A percentile compares a stretch with the other conserved stretches of the same genome.
Evolutionary conservation across 2,329 filamentous ascomycete genomes (phyloP).

Genomic region (Xylariaceae sp.): DNA sequence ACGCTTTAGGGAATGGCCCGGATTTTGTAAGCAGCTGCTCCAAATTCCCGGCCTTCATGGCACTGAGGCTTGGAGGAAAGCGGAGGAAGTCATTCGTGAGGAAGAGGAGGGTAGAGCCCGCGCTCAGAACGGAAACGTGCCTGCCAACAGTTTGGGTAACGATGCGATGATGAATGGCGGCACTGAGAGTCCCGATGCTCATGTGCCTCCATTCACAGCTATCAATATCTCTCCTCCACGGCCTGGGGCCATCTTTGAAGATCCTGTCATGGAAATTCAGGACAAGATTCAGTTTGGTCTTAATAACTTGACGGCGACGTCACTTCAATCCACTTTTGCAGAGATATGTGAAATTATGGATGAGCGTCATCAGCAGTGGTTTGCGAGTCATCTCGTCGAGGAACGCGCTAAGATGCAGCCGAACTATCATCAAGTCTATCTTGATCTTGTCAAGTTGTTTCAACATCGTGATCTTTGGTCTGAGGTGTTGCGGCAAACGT

Average conservation of each 20-base stretch:
- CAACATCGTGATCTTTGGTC: slow-evolving; percentile 73
- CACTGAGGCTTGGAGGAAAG: slow-evolving; percentile 78
- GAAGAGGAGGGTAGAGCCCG: slow-evolving; percentile 56
- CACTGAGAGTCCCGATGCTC: slow-evolving; percentile 61
- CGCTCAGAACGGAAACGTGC: slow-evolving; percentile 48
- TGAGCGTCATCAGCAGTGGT: slow-evolving; percentile 87
- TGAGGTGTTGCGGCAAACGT: slow-evolving; percentile 90
- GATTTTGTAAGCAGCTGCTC: slow-evolving; percentile 79
- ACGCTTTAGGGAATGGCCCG: slow-evolving; percentile 89
- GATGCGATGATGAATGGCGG: slow-evolving; percentile 65
- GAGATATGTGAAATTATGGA: slow-evolving; percentile 76
- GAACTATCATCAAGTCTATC: slow-evolving; percentile 90
- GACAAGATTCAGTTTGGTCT: slow-evolving; percentile 93
- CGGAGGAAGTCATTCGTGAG: slow-evolving; percentile 71
- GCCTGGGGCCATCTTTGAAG: slow-evolving; percentile 62
- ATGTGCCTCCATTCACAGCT: slow-evolving; percentile 67
- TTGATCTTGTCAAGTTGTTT: slow-evolving; percentile 81
- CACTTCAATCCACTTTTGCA: slow-evolving; percentile 74
- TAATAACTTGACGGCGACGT: slow-evolving; percentile 92
- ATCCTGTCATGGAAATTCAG: slow-evolving; percentile 78
- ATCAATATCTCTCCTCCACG: slow-evolving; percentile 69
- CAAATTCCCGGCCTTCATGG: slow-evolving; percentile 76
- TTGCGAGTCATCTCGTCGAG: slow-evolving; percentile 89
- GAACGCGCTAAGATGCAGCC: slow-evolving; percentile 95
- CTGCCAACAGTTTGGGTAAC: slow-evolving; percentile 33